Base-by-base conservation (phyloP, 352 stramenopile species). In the Globisporangium sylvaticum region DNA sequence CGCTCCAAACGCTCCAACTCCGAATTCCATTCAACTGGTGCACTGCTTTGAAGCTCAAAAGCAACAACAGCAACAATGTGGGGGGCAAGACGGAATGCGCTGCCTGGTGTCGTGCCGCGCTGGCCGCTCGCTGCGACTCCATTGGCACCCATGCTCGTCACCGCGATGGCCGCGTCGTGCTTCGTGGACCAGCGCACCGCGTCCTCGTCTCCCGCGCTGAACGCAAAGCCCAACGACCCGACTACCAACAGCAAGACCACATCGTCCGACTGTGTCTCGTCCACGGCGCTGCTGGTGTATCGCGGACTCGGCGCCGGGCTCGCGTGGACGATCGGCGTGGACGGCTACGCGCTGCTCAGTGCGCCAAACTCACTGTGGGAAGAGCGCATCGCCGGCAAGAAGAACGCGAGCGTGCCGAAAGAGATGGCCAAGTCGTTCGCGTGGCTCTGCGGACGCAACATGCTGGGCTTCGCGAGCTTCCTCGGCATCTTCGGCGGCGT, bases 281-380 rank as follows among this genome's bases (percentile, higher is more conserved):
- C 79, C 52, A 89, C 83, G 2, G 83, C 75, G 24, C 63, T 88
- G 65, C 75, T 92, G 31, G 65, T 91, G 50, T 83, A 76, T 52
- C 79, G 84, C 56, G 86, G 86, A 7, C 32, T 92, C 22, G 81
- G 82, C 25, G 80, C 86, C 14, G 86, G 86, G 25, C 29, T 90
- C 12, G 84, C 85, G 27, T 94, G 86, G 86, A 92, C 86, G 3
- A 72, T 94, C n/a, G 80, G 71, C 44, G 83, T 91, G 39, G 86
- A 94, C 48, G 73, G 74, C 15, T 94, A 94, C 68, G 72, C 64
- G 37, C 55, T 92, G 32, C 58, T 88, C 18, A 70, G 66, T 18
- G 72, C 74, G 18, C 72, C 77, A 4, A 71, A 83, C 8, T 29
- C 31, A 3, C 62, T 83, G 34, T 90, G 79, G 82, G 62, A 52